Evolutionary conservation across 208 protist genomes (phyloP), one percentile per base, ranked within the genome.

Genomic region (Crithidia brevicula): DNA sequence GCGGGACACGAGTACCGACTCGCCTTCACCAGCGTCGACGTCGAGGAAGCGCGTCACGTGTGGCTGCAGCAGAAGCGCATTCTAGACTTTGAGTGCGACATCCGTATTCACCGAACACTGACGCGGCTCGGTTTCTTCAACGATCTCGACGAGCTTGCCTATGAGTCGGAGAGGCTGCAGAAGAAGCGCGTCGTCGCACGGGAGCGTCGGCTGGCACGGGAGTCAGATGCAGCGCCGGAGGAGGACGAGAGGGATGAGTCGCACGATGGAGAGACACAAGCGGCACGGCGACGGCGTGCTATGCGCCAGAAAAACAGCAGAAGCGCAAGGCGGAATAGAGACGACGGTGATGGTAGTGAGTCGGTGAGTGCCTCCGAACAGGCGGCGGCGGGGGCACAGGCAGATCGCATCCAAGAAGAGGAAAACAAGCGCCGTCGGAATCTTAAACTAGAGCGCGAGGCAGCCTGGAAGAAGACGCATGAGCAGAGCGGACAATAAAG

Each of bases 41-140:
- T 68, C 30, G 88, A 91, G 57, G 91, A 94, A 61, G 67, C 77
- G 62, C 77, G 74, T 4, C 71, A 85, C 34, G 82, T 87, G 64
- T 96, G 91, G 91, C 66, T 81, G 31, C 83, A 67, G 25, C 86
- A 93, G 66, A 93, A 93, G 67, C 80, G 80, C 25, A 82, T 84
- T 10, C 64, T 96, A 0, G 91, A 96, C 45, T 96, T 93, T 62
- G 91, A 96, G 72, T 96, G 88, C 54, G 89, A 93, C 61, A 72
- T 94, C 18, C 88, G 88, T 22, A 68, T 96, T 15, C 81, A 93
- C 45, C 60, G 72, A n/a, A 81, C 89, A 42, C 50, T 94, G 4
- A 62, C 56, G 15, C 52, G 63, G 25, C 64, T 89, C 2, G 86
- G 91, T 5, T 36, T 93, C 20, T 91, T 86, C 56, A 76, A 84